Conservation (phyloP, 1,284 basidiomycete genomes). For the Jaminaea rosea region DNA sequence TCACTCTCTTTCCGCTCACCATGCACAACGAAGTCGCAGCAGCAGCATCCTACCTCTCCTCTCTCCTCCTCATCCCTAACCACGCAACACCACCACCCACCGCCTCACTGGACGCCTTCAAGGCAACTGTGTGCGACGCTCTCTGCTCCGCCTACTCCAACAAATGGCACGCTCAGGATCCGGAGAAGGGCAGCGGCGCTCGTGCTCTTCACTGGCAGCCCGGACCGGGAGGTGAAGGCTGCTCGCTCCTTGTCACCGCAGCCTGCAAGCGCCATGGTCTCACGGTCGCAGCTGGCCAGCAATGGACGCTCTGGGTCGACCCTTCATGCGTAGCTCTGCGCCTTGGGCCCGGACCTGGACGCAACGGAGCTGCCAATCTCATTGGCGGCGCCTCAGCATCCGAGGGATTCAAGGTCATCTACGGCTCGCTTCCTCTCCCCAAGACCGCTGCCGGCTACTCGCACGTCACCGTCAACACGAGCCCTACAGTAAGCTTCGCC, state of each 20-base stretch:
- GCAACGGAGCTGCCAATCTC: conserved; percentile 1
- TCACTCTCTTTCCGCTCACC: background rate
- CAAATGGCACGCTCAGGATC: background rate
- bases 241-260: background rate
- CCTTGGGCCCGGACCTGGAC: conserved; percentile 22
- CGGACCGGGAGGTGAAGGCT: background rate
- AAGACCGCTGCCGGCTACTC: conserved; percentile 1
- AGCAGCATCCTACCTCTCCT: background rate
- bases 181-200: background rate
- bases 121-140: background rate
- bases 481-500: no score
- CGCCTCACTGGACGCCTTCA: background rate
- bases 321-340: conserved; percentile 34
- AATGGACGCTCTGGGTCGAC: conserved; percentile 32
- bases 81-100: background rate
- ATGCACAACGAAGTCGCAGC: background rate
- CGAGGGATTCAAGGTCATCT: no score
- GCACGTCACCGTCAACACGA: no score
- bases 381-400: background rate
- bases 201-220: background rate
- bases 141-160: background rate
- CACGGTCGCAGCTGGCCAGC: background rate
- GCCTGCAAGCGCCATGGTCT: background rate
- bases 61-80: no score
- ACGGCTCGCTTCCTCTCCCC: background rate